phyloP scores from a whole-genome alignment of 2,329 filamentous ascomycete genomes.

The Incumbomyces delicatus region DNA sequence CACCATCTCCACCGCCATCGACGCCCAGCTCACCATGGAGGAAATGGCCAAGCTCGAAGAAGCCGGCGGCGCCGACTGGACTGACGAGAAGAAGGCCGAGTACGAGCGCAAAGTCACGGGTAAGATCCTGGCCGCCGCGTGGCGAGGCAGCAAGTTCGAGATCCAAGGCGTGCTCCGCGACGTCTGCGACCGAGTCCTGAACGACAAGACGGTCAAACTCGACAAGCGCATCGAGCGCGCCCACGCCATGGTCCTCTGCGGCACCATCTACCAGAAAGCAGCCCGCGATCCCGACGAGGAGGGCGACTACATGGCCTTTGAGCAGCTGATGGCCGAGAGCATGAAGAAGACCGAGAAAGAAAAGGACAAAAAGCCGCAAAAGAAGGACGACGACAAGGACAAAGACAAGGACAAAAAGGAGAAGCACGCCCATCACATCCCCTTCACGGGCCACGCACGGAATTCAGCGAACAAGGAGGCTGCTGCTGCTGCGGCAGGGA shows the following conservation, averaged over 20 bases:
- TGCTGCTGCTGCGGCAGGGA: not conserved
- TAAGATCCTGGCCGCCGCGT: slow-evolving; percentile 94
- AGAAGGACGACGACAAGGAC: not conserved
- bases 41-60: slow-evolving; percentile 97
- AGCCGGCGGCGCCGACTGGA: slow-evolving; percentile 93
- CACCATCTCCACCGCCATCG: slow-evolving; percentile 90
- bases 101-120: slow-evolving; percentile 93
- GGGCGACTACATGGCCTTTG: slow-evolving; percentile 96
- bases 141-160: slow-evolving; percentile 94
- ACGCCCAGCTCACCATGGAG: slow-evolving; percentile 97
- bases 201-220: slow-evolving; percentile 66
- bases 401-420: not conserved
- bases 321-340: slow-evolving; percentile 93
- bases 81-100: slow-evolving; percentile 90
- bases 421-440: not conserved
- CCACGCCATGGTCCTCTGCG: slow-evolving; percentile 77
- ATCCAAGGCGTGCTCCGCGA: slow-evolving; percentile 93
- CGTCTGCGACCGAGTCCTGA: slow-evolving; percentile 81
- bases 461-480: not conserved
- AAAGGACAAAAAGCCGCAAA: slow-evolving; percentile 40
- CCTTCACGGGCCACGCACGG: not conserved
- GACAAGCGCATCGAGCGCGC: slow-evolving; percentile 84
- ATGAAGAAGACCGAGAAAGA: slow-evolving; percentile 85
- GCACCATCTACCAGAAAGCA: slow-evolving; percentile 80
- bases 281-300: slow-evolving; percentile 88